A percentile compares a stretch with the other conserved stretches of the same genome.
phyloP scores from a whole-genome alignment of 2,329 filamentous ascomycete genomes.

The Aspergillus amoenus region DNA sequence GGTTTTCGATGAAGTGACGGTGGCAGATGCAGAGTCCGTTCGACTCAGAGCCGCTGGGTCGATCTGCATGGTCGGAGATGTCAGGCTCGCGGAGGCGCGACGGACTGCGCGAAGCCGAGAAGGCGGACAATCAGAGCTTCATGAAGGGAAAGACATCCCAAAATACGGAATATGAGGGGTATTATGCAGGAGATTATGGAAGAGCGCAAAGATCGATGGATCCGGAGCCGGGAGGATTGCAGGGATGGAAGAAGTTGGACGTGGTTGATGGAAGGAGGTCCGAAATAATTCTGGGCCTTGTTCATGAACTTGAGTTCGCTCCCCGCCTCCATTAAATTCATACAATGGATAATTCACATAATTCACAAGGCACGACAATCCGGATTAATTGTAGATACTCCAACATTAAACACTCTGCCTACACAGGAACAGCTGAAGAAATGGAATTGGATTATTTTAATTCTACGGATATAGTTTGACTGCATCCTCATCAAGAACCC shows the following conservation, averaged over 20 bases:
- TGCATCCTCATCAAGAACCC: conserved; percentile 61
- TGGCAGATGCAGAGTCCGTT: conserved; percentile 38
- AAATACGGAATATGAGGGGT: conserved; percentile 5
- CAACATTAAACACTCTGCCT: not conserved
- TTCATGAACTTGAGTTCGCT: conserved; percentile 15
- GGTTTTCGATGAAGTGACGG: conserved; percentile 32
- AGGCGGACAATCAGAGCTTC: conserved; percentile 37
- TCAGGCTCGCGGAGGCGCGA: conserved; percentile 33
- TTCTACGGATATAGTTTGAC: conserved; percentile 50
- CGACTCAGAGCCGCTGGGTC: conserved; percentile 46
- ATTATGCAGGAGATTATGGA: conserved; percentile 6
- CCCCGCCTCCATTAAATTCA: conserved; percentile 15
- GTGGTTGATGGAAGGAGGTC: conserved; percentile 26
- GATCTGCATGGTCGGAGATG: conserved; percentile 42
- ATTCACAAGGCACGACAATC: not conserved
- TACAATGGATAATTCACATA: not conserved
- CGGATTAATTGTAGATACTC: not conserved
- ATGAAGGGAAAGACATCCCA: conserved; percentile 31
- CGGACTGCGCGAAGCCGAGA: conserved; percentile 42
- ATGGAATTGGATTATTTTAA: not conserved
- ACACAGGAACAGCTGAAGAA: not conserved
- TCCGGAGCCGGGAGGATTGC: conserved; percentile 26
- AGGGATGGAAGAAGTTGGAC: conserved; percentile 21
- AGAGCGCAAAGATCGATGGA: conserved; percentile 17
- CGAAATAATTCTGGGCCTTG: conserved; percentile 21